Evolutionary conservation across 2,329 filamentous ascomycete species (phyloP).

Genomic region (Cordyceps javanica): DNA sequence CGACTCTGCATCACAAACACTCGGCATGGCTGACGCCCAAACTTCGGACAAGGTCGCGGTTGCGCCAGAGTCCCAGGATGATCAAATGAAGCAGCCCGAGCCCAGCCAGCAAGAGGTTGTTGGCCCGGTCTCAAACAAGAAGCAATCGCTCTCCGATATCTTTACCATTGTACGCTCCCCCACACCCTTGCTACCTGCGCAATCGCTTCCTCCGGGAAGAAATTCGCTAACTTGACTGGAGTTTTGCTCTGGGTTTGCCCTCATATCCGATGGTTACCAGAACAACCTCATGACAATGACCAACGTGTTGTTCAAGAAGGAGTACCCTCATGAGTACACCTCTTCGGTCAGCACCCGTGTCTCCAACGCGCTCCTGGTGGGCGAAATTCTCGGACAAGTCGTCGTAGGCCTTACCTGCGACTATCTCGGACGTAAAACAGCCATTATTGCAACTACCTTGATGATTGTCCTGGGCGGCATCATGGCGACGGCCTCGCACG

Average conservation of each 20-base stretch:
- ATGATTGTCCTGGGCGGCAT: slow-evolving; percentile 42
- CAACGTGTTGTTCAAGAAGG: slow-evolving; percentile 25
- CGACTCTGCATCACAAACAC: background rate
- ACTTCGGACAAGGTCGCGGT: slow-evolving; percentile 4
- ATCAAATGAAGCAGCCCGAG: background rate
- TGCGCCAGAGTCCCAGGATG: background rate
- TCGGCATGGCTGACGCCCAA: background rate
- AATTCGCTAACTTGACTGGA: slow-evolving; percentile 5
- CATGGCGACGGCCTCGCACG: slow-evolving; percentile 39
- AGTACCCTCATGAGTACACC: slow-evolving; percentile 30
- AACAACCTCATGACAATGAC: slow-evolving; percentile 32
- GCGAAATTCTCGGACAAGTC: slow-evolving; percentile 37
- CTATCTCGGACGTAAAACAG: slow-evolving; percentile 41
- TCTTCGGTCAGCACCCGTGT: slow-evolving; percentile 33
- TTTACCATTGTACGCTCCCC: slow-evolving; percentile 20
- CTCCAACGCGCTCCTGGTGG: slow-evolving; percentile 35
- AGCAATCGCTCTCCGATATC: slow-evolving; percentile 20
- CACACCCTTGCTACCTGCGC: background rate
- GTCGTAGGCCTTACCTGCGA: slow-evolving; percentile 39
- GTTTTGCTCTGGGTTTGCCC: slow-evolving; percentile 27
- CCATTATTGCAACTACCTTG: slow-evolving; percentile 39
- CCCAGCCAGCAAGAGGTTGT: background rate
- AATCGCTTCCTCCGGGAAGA: background rate
- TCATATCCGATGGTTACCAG: slow-evolving; percentile 31
- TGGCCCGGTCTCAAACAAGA: slow-evolving; percentile 3